phyloP scores from a whole-genome alignment of 192 early-diverging fungal genomes.

The Backusella australiensis region DNA sequence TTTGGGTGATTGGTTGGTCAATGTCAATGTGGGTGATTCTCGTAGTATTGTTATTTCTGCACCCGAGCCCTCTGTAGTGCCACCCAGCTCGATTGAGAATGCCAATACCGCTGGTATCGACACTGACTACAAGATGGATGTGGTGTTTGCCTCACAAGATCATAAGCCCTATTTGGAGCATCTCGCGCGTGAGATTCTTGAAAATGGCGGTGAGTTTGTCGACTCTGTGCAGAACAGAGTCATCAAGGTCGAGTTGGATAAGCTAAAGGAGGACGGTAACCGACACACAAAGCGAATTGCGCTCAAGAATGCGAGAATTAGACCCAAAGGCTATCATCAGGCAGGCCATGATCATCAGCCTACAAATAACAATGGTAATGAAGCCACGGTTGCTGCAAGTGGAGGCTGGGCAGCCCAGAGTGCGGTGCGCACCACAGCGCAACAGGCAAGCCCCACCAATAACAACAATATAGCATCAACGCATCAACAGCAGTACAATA shows the following conservation, averaged over 20 bases:
- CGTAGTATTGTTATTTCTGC: conserved; percentile 48
- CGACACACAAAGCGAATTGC: conserved; percentile 40
- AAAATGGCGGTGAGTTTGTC: conserved; percentile 60
- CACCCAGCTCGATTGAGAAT: conserved; percentile 11
- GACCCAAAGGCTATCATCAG: conserved; percentile 41
- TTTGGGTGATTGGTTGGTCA: conserved; percentile 55
- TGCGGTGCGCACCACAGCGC: conserved; percentile 21
- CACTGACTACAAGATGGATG: conserved; percentile 44
- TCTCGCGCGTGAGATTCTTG: conserved; percentile 50
- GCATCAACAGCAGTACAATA: not conserved
- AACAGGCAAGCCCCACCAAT: not conserved
- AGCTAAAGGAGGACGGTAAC: conserved; percentile 47
- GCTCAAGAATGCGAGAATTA: conserved; percentile 57
- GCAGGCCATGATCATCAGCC: conserved; percentile 15
- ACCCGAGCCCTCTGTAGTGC: conserved; percentile 4
- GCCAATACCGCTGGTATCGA: conserved; percentile 22
- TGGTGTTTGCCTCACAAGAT: conserved; percentile 52
- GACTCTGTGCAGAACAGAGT: conserved; percentile 52
- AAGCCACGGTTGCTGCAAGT: not conserved
- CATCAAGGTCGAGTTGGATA: conserved; percentile 50
- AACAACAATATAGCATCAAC: not conserved
- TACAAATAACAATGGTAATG: not conserved
- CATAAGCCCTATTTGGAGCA: conserved; percentile 59
- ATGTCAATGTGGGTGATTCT: conserved; percentile 58
- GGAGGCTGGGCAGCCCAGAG: conserved; percentile 17